Conservation (phyloP, 2,329 filamentous ascomycete species). For the Boeremia exigua region DNA sequence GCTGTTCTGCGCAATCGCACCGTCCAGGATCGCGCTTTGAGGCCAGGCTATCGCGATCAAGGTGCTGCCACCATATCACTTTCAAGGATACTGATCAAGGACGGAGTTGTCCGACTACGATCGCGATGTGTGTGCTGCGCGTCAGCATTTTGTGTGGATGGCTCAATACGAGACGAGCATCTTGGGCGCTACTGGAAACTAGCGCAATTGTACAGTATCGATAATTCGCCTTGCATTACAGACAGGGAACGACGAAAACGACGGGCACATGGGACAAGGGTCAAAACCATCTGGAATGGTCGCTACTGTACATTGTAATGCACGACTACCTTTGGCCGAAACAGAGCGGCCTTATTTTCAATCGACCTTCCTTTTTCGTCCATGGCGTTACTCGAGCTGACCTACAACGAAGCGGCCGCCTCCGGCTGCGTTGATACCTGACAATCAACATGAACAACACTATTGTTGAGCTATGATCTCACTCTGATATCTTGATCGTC, state of each 20-base stretch:
- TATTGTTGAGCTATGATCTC: slow-evolving; percentile 11
- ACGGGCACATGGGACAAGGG: slow-evolving; percentile 22
- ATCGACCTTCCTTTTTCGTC: slow-evolving; percentile 28
- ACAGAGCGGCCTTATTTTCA: slow-evolving; percentile 15
- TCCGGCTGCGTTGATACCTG: slow-evolving; percentile 14
- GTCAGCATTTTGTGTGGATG: background rate
- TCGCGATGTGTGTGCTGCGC: background rate
- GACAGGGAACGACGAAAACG: slow-evolving; percentile 26
- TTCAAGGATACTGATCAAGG: background rate
- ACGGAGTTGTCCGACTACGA: background rate
- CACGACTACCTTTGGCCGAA: slow-evolving; percentile 17
- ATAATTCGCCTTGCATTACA: slow-evolving; percentile 24
- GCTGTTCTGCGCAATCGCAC: background rate
- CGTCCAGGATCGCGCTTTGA: background rate
- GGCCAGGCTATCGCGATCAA: background rate
- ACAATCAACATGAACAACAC: slow-evolving; percentile 3
- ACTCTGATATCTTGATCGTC: background rate
- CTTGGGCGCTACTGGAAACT: slow-evolving; percentile 3
- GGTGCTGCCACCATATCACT: background rate
- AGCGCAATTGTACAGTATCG: slow-evolving; percentile 30
- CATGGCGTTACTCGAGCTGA: slow-evolving; percentile 13
- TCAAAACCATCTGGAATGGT: slow-evolving; percentile 24
- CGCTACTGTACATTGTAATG: slow-evolving; percentile 20
- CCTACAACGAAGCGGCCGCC: slow-evolving; percentile 15
- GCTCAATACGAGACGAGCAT: slow-evolving; percentile 1